Evolutionary conservation across 176 grass and related monocot genomes (phyloP).

Genomic region (Puccinellia tenuiflora): DNA sequence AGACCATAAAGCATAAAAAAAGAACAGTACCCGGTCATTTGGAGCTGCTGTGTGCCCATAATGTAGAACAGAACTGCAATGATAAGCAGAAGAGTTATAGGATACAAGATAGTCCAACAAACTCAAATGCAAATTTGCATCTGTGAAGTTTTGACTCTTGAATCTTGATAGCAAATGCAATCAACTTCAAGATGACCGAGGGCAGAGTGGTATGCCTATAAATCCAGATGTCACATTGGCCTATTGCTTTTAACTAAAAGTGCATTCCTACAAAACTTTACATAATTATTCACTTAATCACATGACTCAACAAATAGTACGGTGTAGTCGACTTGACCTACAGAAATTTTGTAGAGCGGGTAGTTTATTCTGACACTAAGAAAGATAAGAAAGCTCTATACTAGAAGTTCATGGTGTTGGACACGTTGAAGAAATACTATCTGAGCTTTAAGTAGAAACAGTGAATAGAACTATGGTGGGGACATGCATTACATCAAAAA

Average conservation of each 20-base stretch:
- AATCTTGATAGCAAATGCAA: constrained; percentile 22
- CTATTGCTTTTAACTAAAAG: neutral
- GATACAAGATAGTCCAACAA: constrained; percentile 19
- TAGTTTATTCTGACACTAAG: neutral
- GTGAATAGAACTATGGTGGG: neutral
- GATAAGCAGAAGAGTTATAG: constrained; percentile 29
- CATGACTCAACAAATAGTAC: neutral
- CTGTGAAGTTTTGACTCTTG: neutral
- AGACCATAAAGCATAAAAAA: constrained; percentile 20
- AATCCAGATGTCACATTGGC: neutral
- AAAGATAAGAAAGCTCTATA: neutral
- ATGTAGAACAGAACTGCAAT: constrained; percentile 92
- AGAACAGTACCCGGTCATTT: constrained; percentile 71
- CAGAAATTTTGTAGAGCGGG: neutral
- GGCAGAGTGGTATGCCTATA: neutral
- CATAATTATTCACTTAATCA: neutral
- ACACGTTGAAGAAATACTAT: constrained; percentile 3
- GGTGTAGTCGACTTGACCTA: neutral
- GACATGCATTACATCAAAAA: neutral
- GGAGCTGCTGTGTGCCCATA: constrained; percentile 91
- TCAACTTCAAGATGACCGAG: neutral
- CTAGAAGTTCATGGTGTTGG: neutral
- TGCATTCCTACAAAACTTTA: neutral
- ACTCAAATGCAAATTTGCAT: constrained; percentile 6
- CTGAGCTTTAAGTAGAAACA: neutral